Base-by-base conservation (phyloP, 1,139 yeast species). In the Eremothecium coryli region DNA sequence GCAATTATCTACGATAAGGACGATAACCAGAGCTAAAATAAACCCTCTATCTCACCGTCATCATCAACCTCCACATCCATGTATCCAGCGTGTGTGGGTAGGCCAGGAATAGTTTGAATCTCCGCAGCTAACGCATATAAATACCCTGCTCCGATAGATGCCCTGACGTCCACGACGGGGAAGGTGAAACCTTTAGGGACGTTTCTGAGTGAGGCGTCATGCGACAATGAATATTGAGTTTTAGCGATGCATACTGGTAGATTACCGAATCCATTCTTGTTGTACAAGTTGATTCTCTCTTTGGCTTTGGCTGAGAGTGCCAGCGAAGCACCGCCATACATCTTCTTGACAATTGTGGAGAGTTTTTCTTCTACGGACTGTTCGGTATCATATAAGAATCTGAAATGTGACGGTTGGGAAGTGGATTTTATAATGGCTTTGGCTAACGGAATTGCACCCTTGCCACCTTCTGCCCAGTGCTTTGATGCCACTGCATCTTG, bases 381-480 rank as follows among this genome's bases (percentile, higher is more conserved):
- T 33, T 72, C 68, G 23, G 73, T 70, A 40, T 75, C 75, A 53
- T 81, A 81, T 43, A 78, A 60, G 60, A 68, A 78, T 29, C 70
- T 62, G 55, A 73, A 75, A 30, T 65, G 58, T 25, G 61, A 54
- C 10, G 57, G 53, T 42, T 56, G 58, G 44, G 54, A 52, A 20
- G 73, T 73, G 2, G 84, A 78, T 46, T 71, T 66, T 25, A 74
- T 73, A 26, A 81, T 85, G n/a, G 82, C 68, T 41, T 75, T 60
- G 26, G 90, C 90, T 41, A 81, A 64, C 11, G 72, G 68, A 31
- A 77, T 57, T 8, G 90, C 82, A 45, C 88, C 93, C 38, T 60
- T 61, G 52, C 93, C 93, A 63, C 93, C 93, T 57, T 76, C 63
- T 39, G 80, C 84, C 85, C 88, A 81, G 54, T 81, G 90, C 60